Percentiles rank a stretch among this genome's conserved stretches.
These are phyloP conservation scores for Phialemonium atrogriseum DNA, from an alignment of 2,329 filamentous ascomycete genomes.

Conservation along the genomic window DNA sequence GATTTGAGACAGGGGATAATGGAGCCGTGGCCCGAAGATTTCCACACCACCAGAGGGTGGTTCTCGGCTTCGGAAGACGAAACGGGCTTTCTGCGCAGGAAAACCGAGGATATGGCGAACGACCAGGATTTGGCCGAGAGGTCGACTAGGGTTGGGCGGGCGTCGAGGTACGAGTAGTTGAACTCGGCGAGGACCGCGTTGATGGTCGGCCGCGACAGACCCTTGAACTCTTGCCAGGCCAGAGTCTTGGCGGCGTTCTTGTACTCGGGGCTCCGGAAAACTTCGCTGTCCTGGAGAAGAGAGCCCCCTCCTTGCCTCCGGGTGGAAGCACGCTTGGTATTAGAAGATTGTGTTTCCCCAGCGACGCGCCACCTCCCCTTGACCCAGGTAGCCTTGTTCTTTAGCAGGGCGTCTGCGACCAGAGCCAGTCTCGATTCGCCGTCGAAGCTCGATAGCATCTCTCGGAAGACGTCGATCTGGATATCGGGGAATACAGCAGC, in stretches of 20 bases:
- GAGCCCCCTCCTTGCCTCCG: too few relatives aligned
- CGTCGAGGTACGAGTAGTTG: slow-evolving; percentile 70
- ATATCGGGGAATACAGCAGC: slow-evolving; percentile 70
- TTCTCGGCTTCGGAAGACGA: slow-evolving; percentile 45
- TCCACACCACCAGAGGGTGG: slow-evolving; percentile 57
- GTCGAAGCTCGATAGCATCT: slow-evolving; percentile 68
- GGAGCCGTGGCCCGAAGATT: slow-evolving; percentile 44
- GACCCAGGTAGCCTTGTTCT: slow-evolving; percentile 61
- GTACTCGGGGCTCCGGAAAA: slow-evolving; percentile 60
- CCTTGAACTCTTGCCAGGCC: slow-evolving; percentile 68
- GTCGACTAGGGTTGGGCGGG: slow-evolving; percentile 59
- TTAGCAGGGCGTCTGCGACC: slow-evolving; percentile 68
- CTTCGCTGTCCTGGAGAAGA: slow-evolving; percentile 45
- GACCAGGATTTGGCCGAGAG: slow-evolving; percentile 71
- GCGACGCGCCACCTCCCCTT: slow-evolving; percentile 55
- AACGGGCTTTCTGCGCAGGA: slow-evolving; percentile 55
- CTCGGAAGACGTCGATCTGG: slow-evolving; percentile 74
- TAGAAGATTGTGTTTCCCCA: slow-evolving; percentile 17
- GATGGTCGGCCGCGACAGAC: slow-evolving; percentile 64
- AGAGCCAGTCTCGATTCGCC: slow-evolving; percentile 69
- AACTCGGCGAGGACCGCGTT: slow-evolving; percentile 71
- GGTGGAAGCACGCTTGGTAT: too few relatives aligned
- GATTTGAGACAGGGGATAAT: slow-evolving; percentile 53
- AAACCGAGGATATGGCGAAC: slow-evolving; percentile 62
- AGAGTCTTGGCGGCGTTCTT: slow-evolving; percentile 59